Evolutionary conservation across 179 eudicot genomes (phyloP), one percentile per base, ranked within the genome.

Genomic region (Beta lomatogona): DNA sequence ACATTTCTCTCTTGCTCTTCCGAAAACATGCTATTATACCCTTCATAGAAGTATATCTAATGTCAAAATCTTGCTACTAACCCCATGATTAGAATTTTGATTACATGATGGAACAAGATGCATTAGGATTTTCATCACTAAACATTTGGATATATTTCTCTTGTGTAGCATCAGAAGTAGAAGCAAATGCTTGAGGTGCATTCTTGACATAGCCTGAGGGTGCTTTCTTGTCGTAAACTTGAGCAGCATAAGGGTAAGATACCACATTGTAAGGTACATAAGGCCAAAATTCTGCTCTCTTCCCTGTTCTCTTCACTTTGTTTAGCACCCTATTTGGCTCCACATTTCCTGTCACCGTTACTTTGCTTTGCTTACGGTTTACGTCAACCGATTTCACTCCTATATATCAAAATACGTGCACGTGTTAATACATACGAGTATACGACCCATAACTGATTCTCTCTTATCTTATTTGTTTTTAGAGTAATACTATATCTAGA

Each of bases 221-320:
- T 22, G 88, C 88, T 71, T 81, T 86, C 78, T 81, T 86, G 78
- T 86, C 86, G 52, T 86, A 86, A 14, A 80, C 84, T 75, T 75
- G 78, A 19, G 86, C 41, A 28, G 73, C 81, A 44, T 86, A 86
- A 78, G 88, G 88, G 52, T 86, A 83, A 0, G 78, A 45, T 31
- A 83, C 88, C 77, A 83, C 28, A 31, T 52, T 81, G 36, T 83
- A 81, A 0, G 86, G 82, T 4, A 86, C 80, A 70, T 83, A 86
- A 5, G 88, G 88, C 88, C 88, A 86, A 73, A 86, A 82, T 61
- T 82, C 86, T 71, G 88, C 86, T 54, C 58, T 71, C 48, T 86
- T 86, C 0, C 88, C 88, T 22, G 88, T 86, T 57, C 75, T 81
- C 28, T 78, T 83, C 9, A 83, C 88, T 69, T 68, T 83, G 70